Evolutionary conservation across 2,329 filamentous ascomycete genomes (phyloP), one percentile per base, ranked within the genome.

Genomic region (Alternaria triticimaculans): DNA sequence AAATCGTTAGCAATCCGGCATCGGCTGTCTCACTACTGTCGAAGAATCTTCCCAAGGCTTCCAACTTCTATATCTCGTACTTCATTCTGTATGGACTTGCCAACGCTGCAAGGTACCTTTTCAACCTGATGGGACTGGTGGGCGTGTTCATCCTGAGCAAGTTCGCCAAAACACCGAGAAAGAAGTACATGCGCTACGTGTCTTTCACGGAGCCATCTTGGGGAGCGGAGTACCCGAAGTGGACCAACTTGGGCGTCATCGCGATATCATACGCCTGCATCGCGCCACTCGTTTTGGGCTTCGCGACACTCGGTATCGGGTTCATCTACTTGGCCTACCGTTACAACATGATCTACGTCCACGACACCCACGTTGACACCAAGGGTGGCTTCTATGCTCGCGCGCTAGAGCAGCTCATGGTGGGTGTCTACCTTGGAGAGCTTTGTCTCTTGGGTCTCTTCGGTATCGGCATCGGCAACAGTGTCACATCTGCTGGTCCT

Each of bases 41-140:
- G 0, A 74, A 84, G 18, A 92, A 93, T 63, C 84, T 99, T 6
- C 96, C 96, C 18, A 91, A 88, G 64, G 90, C 93, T 0, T 96
- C 94, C 69, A 98, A 97, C 82, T 96, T 98, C 80, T 99, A 97
- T 81, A 90, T 98, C 55, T 93, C 90, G 0, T 99, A 97, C 82
- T 96, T 99, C 70, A 88, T 98, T 46, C 87, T 99, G 5, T 94
- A 97, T 80, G 96, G 95, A 53, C 71, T 77, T 4, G 76, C 76
- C 1, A 65, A 70, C 0, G 73, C 75, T 21, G 68, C 76, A 20
- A 68, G 74, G 6, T 73, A 72, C 1, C 73, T 95, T 14, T 85
- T 96, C 58, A 97, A 97, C 78, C 84, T 97, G 30, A 88, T 90
- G 4, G 89, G 95, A 63, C 82, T 95, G 51, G 95, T 93, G 77